phyloP scores from a whole-genome alignment of 176 grass and related monocot genomes.

The Eleusine indica region DNA sequence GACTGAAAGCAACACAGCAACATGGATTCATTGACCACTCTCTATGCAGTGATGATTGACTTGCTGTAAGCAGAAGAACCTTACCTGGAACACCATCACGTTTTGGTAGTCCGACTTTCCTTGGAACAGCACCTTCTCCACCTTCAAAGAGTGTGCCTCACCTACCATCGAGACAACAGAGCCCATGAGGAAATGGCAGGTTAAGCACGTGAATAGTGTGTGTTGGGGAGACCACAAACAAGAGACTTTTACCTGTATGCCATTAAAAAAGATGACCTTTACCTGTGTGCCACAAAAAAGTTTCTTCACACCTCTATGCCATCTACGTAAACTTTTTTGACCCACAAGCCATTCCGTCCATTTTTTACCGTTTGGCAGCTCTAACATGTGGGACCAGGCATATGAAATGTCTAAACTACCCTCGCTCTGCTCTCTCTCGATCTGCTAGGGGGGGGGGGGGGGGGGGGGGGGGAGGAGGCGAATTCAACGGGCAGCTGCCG shows the following conservation, averaged over 20 bases:
- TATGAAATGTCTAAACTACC: too few species aligned
- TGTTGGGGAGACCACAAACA: background rate
- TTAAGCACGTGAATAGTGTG: background rate
- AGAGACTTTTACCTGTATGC: background rate
- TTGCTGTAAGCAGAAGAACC: background rate
- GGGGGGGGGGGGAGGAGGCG: too few species aligned
- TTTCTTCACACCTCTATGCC: too few species aligned
- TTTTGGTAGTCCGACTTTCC: slow-evolving; percentile 90
- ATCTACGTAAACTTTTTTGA: too few species aligned
- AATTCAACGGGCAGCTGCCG: too few species aligned
- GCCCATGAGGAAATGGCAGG: slow-evolving; percentile 1
- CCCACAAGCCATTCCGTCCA: too few species aligned
- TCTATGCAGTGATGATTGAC: background rate
- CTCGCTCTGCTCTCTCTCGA: too few species aligned
- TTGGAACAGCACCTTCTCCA: slow-evolving; percentile 89
- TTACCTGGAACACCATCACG: slow-evolving; percentile 94
- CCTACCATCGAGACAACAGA: slow-evolving; percentile 36
- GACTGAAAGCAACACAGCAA: slow-evolving; percentile 52
- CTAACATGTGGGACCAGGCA: too few species aligned
- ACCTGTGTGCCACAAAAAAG: too few species aligned
- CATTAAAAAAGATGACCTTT: too few species aligned
- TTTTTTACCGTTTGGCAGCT: too few species aligned
- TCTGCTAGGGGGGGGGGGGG: too few species aligned
- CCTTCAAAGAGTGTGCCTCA: slow-evolving; percentile 95
- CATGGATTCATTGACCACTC: background rate